Conservation (phyloP, 371 early-diverging fungal genomes). For the Lichtheimia corymbifera region DNA sequence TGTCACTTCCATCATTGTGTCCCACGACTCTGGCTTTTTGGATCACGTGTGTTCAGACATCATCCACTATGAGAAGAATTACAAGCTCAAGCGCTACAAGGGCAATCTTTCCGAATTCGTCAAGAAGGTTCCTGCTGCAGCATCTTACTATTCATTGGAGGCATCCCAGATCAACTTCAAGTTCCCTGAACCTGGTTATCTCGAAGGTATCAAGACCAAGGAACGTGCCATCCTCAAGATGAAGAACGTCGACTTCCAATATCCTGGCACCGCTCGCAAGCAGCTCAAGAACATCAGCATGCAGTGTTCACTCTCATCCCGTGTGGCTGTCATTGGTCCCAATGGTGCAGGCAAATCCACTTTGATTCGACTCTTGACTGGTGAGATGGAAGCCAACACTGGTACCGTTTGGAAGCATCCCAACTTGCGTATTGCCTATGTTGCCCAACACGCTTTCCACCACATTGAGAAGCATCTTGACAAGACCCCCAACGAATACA, state of each 20-base stretch:
- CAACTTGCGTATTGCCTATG: conserved; percentile 82
- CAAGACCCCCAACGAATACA: conserved; percentile 79
- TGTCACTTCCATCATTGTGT: conserved; percentile 84
- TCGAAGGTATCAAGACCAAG: conserved; percentile 77
- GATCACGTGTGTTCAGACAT: conserved; percentile 85
- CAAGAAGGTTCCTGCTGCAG: conserved; percentile 74
- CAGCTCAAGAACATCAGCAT: conserved; percentile 60
- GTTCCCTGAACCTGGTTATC: conserved; percentile 73
- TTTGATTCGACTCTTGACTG: conserved; percentile 81
- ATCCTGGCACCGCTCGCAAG: conserved; percentile 60
- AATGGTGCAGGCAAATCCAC: conserved; percentile 79
- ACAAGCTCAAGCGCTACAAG: conserved; percentile 76
- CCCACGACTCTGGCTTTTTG: conserved; percentile 88
- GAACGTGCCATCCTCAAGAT: conserved; percentile 70
- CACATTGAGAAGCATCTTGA: conserved; percentile 83
- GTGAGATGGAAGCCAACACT: conserved; percentile 65
- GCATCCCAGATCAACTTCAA: conserved; percentile 57
- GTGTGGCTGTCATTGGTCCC: conserved; percentile 72
- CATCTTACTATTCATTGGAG: conserved; percentile 70
- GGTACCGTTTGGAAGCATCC: conserved; percentile 80
- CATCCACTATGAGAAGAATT: conserved; percentile 74
- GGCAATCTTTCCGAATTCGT: conserved; percentile 88
- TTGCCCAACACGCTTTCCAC: conserved; percentile 90
- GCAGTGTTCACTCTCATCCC: conserved; percentile 67
- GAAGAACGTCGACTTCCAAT: conserved; percentile 65